Evolutionary conservation across 1,284 basidiomycete species (phyloP).

Genomic region (Fomitopsis pinicola): DNA sequence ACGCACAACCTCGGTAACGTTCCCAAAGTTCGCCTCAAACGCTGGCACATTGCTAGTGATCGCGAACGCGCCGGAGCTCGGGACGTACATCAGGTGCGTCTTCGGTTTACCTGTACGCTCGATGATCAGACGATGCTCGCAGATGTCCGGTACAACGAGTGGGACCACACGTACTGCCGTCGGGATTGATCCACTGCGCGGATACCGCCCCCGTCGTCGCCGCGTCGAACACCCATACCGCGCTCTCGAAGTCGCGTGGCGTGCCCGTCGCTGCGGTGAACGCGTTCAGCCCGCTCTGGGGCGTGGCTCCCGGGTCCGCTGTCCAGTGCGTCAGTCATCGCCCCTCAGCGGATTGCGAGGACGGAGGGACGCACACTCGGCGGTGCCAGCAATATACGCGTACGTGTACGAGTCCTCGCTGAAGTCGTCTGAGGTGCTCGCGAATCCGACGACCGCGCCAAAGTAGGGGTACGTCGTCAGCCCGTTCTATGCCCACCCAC

Average conservation of each 20-base stretch:
- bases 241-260: conserved; percentile 11
- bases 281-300: conserved; percentile 6
- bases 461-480: neutral
- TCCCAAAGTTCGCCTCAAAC: neutral
- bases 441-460: neutral
- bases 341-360: neutral
- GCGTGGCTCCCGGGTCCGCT: neutral
- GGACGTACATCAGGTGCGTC: neutral
- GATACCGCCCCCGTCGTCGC: conserved; percentile 2
- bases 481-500: neutral
- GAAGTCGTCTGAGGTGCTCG: neutral
- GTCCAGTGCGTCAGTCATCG: neutral
- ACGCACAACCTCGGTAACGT: neutral
- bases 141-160: too few species aligned
- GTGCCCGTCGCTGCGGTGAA: conserved; percentile 12
- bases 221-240: conserved; percentile 14
- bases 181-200: conserved; percentile 19
- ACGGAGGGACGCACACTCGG: neutral
- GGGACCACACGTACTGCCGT: conserved; percentile 8
- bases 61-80: neutral
- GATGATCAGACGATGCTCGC: neutral
- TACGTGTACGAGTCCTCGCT: neutral
- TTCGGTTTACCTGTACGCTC: neutral
- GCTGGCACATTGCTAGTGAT: neutral
- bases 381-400: neutral